Base-by-base conservation (phyloP, 2,329 filamentous ascomycete species). In the Phyllosticta citrichinensis region DNA sequence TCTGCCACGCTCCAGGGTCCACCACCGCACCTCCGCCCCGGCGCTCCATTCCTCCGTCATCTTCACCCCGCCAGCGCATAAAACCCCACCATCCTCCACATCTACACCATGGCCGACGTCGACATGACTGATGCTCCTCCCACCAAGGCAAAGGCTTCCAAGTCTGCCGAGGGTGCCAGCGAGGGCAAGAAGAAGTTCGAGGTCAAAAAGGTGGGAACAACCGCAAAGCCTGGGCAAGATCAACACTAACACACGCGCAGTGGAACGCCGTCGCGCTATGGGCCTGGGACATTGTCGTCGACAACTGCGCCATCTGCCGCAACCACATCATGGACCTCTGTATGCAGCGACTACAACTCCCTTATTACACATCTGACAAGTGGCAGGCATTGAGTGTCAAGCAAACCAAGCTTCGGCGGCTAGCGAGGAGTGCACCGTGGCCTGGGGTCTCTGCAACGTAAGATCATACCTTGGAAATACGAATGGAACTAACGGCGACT, bases 301-400 rank as follows among this genome's bases (percentile, higher is more conserved):
- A 99, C 78, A 99, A 99, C 82, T 99, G 94, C 74, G 94, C 94
- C 69, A 99, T 99, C 73, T 99, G 94, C 81, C 85, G 94, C 73
- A 99, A 99, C 75, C 94, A 99, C 75, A 99, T 99, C 76, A 99
- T 99, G 94, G 94, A 99, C 75, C 82, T 99, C 27, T 99, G 94
- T 91, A 79, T 68, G 86, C 75, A 52, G 17, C 40, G 17, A 56
- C 30, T 25, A 35, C 20, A 19, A 10, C 5, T 4, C 1, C 25
- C 12, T 20, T 10, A 12, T 5, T n/a, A 25, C 47, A 24, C 14
- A 30, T 12, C 22, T 53, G 27, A 27, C 30, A 52, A 55, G 64
- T 67, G 63, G 59, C 63, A 93, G 89, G 89, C 75, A 99, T 99
- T 69, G 94, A 99, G 74, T 99, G 94, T 73, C 94, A 99, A 79